Conservation (phyloP, 768 basidiomycete genomes). For the Auricularia sp. region DNA sequence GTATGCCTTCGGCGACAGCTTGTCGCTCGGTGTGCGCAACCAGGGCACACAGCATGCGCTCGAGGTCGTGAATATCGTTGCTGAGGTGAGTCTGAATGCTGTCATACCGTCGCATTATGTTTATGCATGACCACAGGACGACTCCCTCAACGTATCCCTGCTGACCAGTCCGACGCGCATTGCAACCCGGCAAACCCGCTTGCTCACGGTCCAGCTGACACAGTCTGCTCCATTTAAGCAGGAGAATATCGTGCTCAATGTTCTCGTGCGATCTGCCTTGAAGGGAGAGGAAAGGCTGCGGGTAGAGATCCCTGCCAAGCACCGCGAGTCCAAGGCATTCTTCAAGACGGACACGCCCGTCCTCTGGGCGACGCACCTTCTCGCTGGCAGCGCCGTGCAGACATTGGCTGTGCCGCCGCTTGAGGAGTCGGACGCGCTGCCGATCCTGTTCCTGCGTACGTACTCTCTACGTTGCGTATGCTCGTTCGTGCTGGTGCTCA, state of each 20-base stretch:
- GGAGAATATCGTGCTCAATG: too few species aligned
- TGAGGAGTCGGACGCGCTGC: slow-evolving; percentile 13
- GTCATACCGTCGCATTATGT: not conserved
- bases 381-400: not conserved
- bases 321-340: not conserved
- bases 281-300: slow-evolving; percentile 9
- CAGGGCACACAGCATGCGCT: not conserved
- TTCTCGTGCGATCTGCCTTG: too few species aligned
- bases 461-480: too few species aligned
- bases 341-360: not conserved
- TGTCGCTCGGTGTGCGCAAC: slow-evolving; percentile 47
- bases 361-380: not conserved
- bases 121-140: too few species aligned
- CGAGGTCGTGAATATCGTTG: not conserved
- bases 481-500: not conserved
- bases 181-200: too few species aligned
- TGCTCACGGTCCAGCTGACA: too few species aligned
- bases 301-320: slow-evolving; percentile 10
- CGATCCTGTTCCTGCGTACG: slow-evolving; percentile 55
- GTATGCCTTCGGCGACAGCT: slow-evolving; percentile 57
- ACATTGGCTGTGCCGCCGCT: slow-evolving; percentile 18
- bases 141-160: too few species aligned
- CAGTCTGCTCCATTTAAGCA: too few species aligned
- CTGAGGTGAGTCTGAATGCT: not conserved
- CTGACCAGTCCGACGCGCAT: too few species aligned